A percentile compares a stretch with the other conserved stretches of the same genome.
Evolutionary conservation across 2,329 filamentous ascomycete species (phyloP).

Genomic region (Fusarium kyushuense): DNA sequence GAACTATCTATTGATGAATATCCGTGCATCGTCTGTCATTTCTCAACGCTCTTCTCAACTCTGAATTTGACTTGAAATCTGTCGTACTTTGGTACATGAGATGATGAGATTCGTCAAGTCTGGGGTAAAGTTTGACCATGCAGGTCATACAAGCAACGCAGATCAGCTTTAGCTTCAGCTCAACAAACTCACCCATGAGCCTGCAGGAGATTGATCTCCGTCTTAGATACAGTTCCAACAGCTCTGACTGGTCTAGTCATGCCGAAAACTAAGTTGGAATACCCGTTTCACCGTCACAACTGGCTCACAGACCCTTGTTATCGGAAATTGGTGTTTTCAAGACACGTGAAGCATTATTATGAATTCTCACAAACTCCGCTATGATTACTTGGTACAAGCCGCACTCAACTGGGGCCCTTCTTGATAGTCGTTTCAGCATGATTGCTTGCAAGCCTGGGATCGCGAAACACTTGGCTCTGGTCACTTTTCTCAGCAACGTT

Average conservation of each 20-base stretch:
- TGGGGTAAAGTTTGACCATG: conserved; percentile 1
- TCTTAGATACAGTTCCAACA: not conserved
- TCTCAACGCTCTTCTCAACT: not conserved
- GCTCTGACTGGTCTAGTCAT: not conserved
- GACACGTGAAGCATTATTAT: not conserved
- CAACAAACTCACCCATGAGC: conserved; percentile 29
- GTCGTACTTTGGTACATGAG: not conserved
- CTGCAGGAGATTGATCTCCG: conserved; percentile 31
- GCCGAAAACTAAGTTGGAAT: not conserved
- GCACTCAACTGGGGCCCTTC: conserved; percentile 8
- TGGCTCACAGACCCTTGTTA: not conserved
- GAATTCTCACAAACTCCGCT: conserved; percentile 25
- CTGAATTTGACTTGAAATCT: not conserved
- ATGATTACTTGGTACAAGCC: conserved; percentile 3
- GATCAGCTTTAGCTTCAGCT: conserved; percentile 15
- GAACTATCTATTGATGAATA: conserved; percentile 20
- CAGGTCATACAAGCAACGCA: not conserved
- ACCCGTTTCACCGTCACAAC: not conserved
- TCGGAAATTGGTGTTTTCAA: not conserved
- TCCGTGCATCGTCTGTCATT: not conserved
- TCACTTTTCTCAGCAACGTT: conserved; percentile 20
- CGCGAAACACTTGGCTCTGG: conserved; percentile 26
- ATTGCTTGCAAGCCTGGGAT: conserved; percentile 32
- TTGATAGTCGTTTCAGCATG: conserved; percentile 32
- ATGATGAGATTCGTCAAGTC: not conserved